A percentile compares a stretch with the other conserved stretches of the same genome.
Conservation (phyloP, 257 asterid species). For the Solanum microdontum region DNA sequence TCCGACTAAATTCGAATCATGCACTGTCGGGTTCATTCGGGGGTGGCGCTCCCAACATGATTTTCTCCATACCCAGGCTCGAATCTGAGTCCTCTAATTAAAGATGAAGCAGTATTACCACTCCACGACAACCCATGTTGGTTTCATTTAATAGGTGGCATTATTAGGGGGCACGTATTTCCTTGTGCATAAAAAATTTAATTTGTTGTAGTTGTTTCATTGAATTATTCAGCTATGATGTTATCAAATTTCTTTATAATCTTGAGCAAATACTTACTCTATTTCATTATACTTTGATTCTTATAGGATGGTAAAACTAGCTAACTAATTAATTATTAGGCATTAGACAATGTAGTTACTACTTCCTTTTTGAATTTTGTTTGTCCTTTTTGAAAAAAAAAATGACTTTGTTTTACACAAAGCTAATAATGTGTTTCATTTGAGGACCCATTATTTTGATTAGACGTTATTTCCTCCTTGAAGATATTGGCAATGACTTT, state of each 20-base stretch:
- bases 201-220: background rate
- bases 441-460: background rate
- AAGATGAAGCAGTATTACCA: background rate
- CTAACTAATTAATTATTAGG: background rate
- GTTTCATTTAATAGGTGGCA: background rate
- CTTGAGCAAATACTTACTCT: background rate
- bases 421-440: background rate
- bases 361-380: background rate
- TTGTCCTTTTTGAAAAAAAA: background rate
- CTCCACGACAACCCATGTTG: background rate
- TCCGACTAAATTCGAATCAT: no score
- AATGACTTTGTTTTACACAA: background rate
- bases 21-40: accelerated
- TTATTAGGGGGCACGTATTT: background rate
- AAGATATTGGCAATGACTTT: background rate
- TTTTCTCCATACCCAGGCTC: no score
- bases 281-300: background rate
- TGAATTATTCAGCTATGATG: background rate
- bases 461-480: background rate
- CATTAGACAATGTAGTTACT: background rate
- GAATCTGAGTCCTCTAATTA: background rate
- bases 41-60: accelerated
- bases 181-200: background rate
- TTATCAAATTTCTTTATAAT: background rate
- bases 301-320: background rate